Evolutionary conservation across 768 basidiomycete genomes (phyloP).

Genomic region (Mycena galopus): DNA sequence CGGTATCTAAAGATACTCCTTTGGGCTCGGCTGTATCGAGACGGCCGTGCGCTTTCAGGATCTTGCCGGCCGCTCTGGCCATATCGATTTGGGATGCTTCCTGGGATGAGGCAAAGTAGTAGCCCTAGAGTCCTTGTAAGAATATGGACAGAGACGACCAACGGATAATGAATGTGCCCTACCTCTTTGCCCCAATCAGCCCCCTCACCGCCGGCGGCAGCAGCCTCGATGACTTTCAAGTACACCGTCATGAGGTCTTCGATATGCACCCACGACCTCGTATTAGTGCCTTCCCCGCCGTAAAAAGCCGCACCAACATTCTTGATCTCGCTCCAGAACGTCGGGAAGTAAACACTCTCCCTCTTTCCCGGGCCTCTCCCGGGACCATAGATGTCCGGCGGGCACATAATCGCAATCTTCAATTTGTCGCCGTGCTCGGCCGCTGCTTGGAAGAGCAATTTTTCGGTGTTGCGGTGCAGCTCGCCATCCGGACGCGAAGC

Average conservation of each 20-base stretch:
- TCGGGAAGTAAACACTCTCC: conserved; percentile 25
- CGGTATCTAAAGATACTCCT: too few relatives aligned
- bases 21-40: conserved; percentile 19
- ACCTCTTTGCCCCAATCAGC: conserved; percentile 26
- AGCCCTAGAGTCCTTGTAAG: conserved; percentile 12
- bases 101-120: conserved; percentile 21
- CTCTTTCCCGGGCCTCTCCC: conserved; percentile 23
- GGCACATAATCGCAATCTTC: conserved; percentile 30
- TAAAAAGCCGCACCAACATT: conserved; percentile 13
- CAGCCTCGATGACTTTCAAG: conserved; percentile 24
- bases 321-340: conserved; percentile 19
- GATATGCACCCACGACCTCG: conserved; percentile 25
- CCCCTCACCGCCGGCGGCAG: conserved; percentile 7
- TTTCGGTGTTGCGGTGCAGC: conserved; percentile 23
- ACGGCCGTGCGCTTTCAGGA: conserved; percentile 21
- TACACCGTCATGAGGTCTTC: conserved; percentile 29
- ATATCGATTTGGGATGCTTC: conserved; percentile 2
- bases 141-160: background rate
- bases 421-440: conserved; percentile 26
- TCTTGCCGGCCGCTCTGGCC: conserved; percentile 16
- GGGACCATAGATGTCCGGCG: conserved; percentile 28
- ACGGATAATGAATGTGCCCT: background rate
- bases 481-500: conserved; percentile 5
- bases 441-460: conserved; percentile 16
- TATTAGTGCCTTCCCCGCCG: conserved; percentile 18